Base-by-base conservation (phyloP, 192 early-diverging fungal genomes). In the Funneliformis geosporum region DNA sequence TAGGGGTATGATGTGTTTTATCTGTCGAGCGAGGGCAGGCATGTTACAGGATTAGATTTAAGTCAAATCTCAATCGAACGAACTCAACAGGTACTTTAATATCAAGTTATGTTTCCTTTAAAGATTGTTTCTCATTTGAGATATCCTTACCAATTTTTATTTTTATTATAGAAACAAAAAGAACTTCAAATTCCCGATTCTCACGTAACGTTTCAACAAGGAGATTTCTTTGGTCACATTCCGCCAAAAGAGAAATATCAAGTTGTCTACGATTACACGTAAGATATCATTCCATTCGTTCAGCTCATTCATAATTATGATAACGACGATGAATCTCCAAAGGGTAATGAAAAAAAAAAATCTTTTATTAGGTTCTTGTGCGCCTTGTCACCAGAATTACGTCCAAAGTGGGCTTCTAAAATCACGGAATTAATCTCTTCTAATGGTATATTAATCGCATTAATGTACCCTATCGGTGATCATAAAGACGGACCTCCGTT, bases 241-340 rank as follows among this genome's bases (percentile, higher is more conserved):
- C 80, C 84, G 1, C 88, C 90, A 11, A 76, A 75, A 2, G 85
- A 78, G 43, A 87, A 87, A 68, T 96, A 88, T 86, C 89, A 92
- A 66, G 84, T 97, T 18, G 87, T 94, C 5, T 95, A 90, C 68
- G 95, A 97, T 83, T 94, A 95, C 81, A 95, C 94, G 86, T 90
- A 86, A 81, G 9, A 27, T 69, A 42, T n/a, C 6, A 6, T 38
- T 18, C 16, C 2, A 42, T 2, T 69, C 4, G 16, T 69, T n/a
- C 14, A 33, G 21, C 21, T 18, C 5, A 40, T 33, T 59, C 3
- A 4, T 12, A 3, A 44, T 59, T 50, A 28, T 28, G 40, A 55
- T 91, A 33, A 33, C 33, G 33, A 33, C 33, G 33, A 33, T 2
- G 2, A 33, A 33, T 33, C n/a, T n/a, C n/a, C n/a, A n/a, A n/a